phyloP scores from a whole-genome alignment of 2,329 filamentous ascomycete genomes.

The Xylariaceae sp. region DNA sequence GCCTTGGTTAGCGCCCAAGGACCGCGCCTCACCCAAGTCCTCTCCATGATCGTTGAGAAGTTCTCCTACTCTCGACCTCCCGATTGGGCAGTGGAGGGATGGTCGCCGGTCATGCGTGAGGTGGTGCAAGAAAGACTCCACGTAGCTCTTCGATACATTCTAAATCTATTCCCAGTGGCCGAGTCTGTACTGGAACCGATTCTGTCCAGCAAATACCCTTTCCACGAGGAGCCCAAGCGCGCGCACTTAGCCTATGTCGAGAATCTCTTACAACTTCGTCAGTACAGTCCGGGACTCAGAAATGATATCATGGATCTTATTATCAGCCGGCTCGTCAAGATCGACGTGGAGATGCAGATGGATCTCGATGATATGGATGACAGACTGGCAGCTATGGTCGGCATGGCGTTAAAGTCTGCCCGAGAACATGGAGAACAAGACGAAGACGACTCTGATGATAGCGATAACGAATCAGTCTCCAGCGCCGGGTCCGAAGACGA shows the following conservation, averaged over 20 bases:
- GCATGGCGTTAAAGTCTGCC: constrained; percentile 45
- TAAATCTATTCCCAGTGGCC: constrained; percentile 76
- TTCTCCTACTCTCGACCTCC: constrained; percentile 53
- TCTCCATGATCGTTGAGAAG: constrained; percentile 75
- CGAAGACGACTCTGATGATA: constrained; percentile 49
- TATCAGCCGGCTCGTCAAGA: constrained; percentile 80
- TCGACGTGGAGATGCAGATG: constrained; percentile 91
- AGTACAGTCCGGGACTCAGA: constrained; percentile 71
- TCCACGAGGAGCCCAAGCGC: constrained; percentile 67
- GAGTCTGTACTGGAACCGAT: constrained; percentile 63
- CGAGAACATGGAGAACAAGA: constrained; percentile 46
- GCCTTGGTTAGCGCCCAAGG: constrained; percentile 78
- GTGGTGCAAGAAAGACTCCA: constrained; percentile 71
- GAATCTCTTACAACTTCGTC: constrained; percentile 71
- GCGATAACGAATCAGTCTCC: constrained; percentile 64
- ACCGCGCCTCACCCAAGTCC: constrained; percentile 65
- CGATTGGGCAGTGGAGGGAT: constrained; percentile 44
- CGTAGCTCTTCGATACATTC: constrained; percentile 65
- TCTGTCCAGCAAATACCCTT: constrained; percentile 66
- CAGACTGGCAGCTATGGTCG: constrained; percentile 69
- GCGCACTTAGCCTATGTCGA: constrained; percentile 83
- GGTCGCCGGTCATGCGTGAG: constrained; percentile 56
- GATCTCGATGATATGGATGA: constrained; percentile 92
- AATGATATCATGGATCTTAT: constrained; percentile 78
- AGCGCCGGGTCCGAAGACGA: constrained; percentile 65